Evolutionary conservation across 768 basidiomycete species (phyloP).

Genomic region (Austroboletus festivus): DNA sequence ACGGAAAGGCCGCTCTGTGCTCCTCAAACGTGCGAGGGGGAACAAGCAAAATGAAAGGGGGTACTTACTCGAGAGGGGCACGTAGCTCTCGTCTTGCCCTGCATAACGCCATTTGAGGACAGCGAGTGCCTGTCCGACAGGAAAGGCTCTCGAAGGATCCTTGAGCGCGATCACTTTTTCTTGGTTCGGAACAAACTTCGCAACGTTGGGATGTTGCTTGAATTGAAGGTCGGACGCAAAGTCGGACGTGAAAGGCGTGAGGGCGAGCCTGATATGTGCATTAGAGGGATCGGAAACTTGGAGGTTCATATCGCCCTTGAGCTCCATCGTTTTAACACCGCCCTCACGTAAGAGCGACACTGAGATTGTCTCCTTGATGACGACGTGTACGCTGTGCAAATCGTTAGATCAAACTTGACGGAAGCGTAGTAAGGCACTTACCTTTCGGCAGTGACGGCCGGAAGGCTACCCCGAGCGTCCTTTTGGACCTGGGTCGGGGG

Average conservation of each 20-base stretch:
- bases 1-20: background rate
- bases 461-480: constrained; percentile 61
- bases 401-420: background rate
- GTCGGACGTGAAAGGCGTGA: constrained; percentile 54
- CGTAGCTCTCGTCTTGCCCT: constrained; percentile 86
- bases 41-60: constrained; percentile 1
- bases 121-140: constrained; percentile 79
- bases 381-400: constrained; percentile 70
- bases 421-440: constrained; percentile 25
- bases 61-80: constrained; percentile 83
- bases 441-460: constrained; percentile 76
- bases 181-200: constrained; percentile 70
- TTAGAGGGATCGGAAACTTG: constrained; percentile 74
- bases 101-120: constrained; percentile 93
- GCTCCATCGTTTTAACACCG: constrained; percentile 83
- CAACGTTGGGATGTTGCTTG: constrained; percentile 96
- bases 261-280: constrained; percentile 66
- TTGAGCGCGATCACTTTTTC: constrained; percentile 77
- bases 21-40: background rate
- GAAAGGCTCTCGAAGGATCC: constrained; percentile 80
- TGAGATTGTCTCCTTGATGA: constrained; percentile 79
- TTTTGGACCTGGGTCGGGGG: constrained; percentile 43
- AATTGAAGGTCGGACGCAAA: constrained; percentile 79
- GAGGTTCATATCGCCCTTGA: constrained; percentile 94
- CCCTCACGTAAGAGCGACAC: constrained; percentile 86